A percentile compares a stretch with the other conserved stretches of the same genome.
Conservation (phyloP, 352 stramenopile species). For the Pythium guiyangense region DNA sequence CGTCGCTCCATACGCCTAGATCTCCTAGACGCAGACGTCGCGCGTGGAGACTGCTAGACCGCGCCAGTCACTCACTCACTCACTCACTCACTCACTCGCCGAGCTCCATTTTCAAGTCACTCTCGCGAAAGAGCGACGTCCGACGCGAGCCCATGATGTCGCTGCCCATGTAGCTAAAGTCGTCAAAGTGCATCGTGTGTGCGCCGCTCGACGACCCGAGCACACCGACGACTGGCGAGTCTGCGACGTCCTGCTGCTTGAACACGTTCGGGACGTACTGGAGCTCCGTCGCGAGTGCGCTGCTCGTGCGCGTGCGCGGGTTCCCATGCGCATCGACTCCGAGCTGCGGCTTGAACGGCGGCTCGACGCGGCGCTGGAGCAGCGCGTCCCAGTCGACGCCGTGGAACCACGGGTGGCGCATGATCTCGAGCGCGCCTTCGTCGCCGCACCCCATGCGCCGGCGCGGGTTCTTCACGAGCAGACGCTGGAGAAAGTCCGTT, state of each 20-base stretch:
- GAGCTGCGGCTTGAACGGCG: slow-evolving; percentile 64
- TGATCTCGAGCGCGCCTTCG: slow-evolving; percentile 70
- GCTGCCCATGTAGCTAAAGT: slow-evolving; percentile 87
- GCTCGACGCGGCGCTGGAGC: slow-evolving; percentile 54
- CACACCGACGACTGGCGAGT: slow-evolving; percentile 64
- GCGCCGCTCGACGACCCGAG: slow-evolving; percentile 48
- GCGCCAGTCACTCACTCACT: too few species aligned
- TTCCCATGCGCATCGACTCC: slow-evolving; percentile 20
- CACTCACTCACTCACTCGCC: slow-evolving; percentile 29
- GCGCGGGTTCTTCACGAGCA: slow-evolving; percentile 74
- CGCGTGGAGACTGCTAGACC: too few species aligned
- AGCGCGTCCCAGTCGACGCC: slow-evolving; percentile 77
- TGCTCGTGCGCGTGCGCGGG: slow-evolving; percentile 38
- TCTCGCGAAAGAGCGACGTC: slow-evolving; percentile 79
- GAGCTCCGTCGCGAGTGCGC: slow-evolving; percentile 48
- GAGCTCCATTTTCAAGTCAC: slow-evolving; percentile 83
- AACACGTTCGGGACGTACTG: slow-evolving; percentile 80
- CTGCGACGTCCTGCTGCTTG: slow-evolving; percentile 78
- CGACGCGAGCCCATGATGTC: slow-evolving; percentile 81
- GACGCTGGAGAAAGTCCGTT: slow-evolving; percentile 57
- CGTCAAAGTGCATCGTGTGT: slow-evolving; percentile 82
- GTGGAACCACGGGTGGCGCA: slow-evolving; percentile 77
- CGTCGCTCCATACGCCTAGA: too few species aligned
- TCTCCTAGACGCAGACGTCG: too few species aligned
- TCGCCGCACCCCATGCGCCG: slow-evolving; percentile 59